Evolutionary conservation across 1,284 basidiomycete genomes (phyloP), one percentile per base, ranked within the genome.

Genomic region (Hemileia vastatrix): DNA sequence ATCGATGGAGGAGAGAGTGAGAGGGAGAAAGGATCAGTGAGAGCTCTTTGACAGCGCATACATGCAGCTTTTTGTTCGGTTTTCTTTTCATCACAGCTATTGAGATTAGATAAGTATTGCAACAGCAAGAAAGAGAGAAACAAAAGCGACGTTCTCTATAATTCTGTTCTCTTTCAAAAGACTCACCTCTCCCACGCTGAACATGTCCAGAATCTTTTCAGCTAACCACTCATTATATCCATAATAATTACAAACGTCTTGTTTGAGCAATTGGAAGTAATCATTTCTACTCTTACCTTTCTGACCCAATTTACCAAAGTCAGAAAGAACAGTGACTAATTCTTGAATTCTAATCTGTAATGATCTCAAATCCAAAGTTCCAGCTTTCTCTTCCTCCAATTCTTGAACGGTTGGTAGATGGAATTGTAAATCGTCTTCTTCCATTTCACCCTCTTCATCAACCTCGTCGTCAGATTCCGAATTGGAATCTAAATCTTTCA

Each of bases 201-300:
- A 98, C 33, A 98, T 81, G 68, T 88, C 85, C 79, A 97, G 93
- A 23, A 98, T 80, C 79, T 96, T 97, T 74, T 93, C 90, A 2
- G 88, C 84, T 52, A 98, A 82, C 79, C 91, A 97, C 8, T 89
- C 86, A 72, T 97, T 97, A 80, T 98, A 98, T 49, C 94, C 95
- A 75, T 96, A 97, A 79, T 98, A 97, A 69, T 82, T 90, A 15
- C 85, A 85, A 71, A 95, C 90, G 71, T 96, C 91, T 43, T 84
- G 80, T 27, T 93, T 78, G 51, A 98, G 80, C 76, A 96, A 93
- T 48, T 88, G 84, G 49, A 87, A 81, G 71, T 97, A 94, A 73
- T 98, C 94, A 47, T 88, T 86, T 71, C 69, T 88, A 88, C 87
- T 83, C 65, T 85, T 86, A 67, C 83, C 79, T 61, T 82, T 82